Conservation (phyloP, 1,284 basidiomycete species). For the Trametes pubescens region DNA sequence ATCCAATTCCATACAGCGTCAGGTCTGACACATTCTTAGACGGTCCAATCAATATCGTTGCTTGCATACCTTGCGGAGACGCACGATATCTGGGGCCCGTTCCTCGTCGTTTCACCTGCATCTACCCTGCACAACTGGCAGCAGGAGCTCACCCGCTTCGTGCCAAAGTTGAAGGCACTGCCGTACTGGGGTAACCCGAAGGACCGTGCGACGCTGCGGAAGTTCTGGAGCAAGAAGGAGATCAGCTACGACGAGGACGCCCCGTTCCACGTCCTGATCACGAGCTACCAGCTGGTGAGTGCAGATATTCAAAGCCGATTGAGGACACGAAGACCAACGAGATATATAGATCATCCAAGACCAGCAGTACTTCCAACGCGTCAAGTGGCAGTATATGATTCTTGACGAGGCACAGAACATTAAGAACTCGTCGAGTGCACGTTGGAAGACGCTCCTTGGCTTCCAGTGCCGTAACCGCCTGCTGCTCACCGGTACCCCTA, state of each 20-base stretch:
- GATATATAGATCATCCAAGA: conserved; percentile 85
- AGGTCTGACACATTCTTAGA: conserved; percentile 56
- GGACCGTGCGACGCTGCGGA: conserved; percentile 92
- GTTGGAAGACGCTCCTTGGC: conserved; percentile 97
- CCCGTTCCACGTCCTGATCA: conserved; percentile 97
- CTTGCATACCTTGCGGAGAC: conserved; percentile 97
- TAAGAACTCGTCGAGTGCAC: conserved; percentile 96
- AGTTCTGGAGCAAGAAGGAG: conserved; percentile 99
- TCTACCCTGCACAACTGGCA: conserved; percentile 99
- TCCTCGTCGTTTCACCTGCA: conserved; percentile 98
- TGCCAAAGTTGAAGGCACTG: conserved; percentile 92
- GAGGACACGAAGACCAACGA: not conserved
- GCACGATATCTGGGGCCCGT: conserved; percentile 99
- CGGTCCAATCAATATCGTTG: conserved; percentile 98
- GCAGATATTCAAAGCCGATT: not conserved
- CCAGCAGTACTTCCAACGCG: conserved; percentile 97
- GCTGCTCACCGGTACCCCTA: conserved; percentile 96
- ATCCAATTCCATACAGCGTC: not conserved
- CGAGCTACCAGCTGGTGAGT: conserved; percentile 93
- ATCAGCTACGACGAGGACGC: conserved; percentile 96
- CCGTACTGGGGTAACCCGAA: conserved; percentile 99
- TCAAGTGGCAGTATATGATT: conserved; percentile 99
- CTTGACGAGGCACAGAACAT: conserved; percentile 99
- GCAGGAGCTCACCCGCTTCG: conserved; percentile 96
- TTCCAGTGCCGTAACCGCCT: conserved; percentile 97